A percentile compares a stretch with the other conserved stretches of the same genome.
These are phyloP conservation scores for Lagerstroemia speciosa DNA, from an alignment of 345 rosid genomes.

Conservation along the genomic window DNA sequence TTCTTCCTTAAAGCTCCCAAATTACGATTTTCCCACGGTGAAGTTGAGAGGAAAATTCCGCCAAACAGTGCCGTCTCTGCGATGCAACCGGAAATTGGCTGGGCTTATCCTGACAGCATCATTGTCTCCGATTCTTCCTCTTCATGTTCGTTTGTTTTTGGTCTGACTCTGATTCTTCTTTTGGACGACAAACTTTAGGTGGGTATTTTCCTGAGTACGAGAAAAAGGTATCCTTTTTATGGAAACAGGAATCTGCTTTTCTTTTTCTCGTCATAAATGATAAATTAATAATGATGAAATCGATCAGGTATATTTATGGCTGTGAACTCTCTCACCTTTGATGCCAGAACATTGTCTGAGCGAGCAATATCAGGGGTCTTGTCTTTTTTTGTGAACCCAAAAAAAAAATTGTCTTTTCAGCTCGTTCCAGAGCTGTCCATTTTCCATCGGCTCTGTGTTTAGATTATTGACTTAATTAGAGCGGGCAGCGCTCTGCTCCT, in stretches of 20 bases:
- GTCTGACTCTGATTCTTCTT: slow-evolving; percentile 35
- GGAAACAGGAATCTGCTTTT: slow-evolving; percentile 57
- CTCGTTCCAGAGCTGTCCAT: too few relatives aligned
- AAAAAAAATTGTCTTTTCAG: not conserved
- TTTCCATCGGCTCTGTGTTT: not conserved
- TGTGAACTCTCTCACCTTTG: slow-evolving; percentile 6
- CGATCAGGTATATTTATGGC: slow-evolving; percentile 6
- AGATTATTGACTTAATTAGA: not conserved
- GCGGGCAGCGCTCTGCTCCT: not conserved
- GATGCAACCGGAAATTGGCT: not conserved
- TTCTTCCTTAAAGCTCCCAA: too few relatives aligned
- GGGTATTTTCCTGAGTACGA: slow-evolving; percentile 38
- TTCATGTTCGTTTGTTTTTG: slow-evolving; percentile 38
- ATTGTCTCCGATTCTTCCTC: slow-evolving; percentile 6
- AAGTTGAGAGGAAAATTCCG: not conserved
- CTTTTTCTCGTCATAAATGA: slow-evolving; percentile 26
- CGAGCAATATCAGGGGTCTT: not conserved
- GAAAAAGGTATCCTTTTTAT: slow-evolving; percentile 42
- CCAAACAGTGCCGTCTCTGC: not conserved
- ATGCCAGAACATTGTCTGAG: too few relatives aligned
- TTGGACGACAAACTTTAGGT: slow-evolving; percentile 33
- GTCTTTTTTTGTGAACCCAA: not conserved
- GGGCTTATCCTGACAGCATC: not conserved
- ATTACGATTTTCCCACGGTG: too few relatives aligned
- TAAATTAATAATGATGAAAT: slow-evolving; percentile 14